A percentile compares a stretch with the other conserved stretches of the same genome.
Conservation (phyloP, 1,139 yeast species). For the Yamadazyma oceani region DNA sequence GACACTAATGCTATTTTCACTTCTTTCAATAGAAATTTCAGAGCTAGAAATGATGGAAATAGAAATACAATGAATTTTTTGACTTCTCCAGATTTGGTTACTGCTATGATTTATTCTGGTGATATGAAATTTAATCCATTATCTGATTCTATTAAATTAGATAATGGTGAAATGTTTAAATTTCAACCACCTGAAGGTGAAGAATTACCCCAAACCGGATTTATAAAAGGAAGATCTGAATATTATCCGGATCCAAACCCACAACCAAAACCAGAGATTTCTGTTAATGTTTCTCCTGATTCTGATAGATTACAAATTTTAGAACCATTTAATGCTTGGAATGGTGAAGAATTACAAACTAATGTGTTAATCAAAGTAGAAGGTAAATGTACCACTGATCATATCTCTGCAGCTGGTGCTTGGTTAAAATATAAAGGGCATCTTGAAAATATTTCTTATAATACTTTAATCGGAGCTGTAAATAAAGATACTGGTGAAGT, state of each 20-base stretch:
- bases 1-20: conserved; percentile 85
- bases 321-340: conserved; percentile 87
- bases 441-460: conserved; percentile 89
- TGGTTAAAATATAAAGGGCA: conserved; percentile 99
- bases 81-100: conserved; percentile 95
- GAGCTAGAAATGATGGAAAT: conserved; percentile 97
- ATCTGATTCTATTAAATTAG: conserved; percentile 67
- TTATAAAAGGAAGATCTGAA: conserved; percentile 75
- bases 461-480: conserved; percentile 95
- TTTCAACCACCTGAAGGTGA: conserved; percentile 79
- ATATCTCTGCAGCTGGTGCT: conserved; percentile 98
- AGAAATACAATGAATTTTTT: conserved; percentile 95
- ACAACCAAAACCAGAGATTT: conserved; percentile 64
- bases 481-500: conserved; percentile 97
- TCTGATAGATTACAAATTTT: conserved; percentile 75
- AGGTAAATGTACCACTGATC: conserved; percentile 98
- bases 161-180: conserved; percentile 68
- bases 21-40: conserved; percentile 93
- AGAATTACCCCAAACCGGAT: conserved; percentile 81
- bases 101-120: conserved; percentile 95
- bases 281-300: conserved; percentile 71
- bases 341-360: conserved; percentile 76
- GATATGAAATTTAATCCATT: conserved; percentile 86
- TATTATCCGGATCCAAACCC: conserved; percentile 88
- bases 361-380: conserved; percentile 84